Conservation (phyloP, 352 stramenopile species). For the Globisporangium mamillatum region DNA sequence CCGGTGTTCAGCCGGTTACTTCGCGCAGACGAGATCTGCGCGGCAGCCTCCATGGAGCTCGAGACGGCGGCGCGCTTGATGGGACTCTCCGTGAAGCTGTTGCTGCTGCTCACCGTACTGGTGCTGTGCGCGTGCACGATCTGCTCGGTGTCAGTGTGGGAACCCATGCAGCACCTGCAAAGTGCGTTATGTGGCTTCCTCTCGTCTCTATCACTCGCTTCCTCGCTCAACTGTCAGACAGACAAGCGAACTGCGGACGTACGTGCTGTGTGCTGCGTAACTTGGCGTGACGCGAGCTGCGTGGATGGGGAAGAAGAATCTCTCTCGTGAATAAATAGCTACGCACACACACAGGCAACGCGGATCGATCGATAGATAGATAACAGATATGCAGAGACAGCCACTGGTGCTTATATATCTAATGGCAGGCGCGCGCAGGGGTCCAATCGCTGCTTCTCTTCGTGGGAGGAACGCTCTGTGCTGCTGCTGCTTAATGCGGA, state of each 20-base stretch:
- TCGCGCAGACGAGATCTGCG: slow-evolving; percentile 17
- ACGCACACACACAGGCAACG: background rate
- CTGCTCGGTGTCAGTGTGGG: slow-evolving; percentile 13
- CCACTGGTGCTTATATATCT: background rate
- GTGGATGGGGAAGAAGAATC: background rate
- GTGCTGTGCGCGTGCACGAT: slow-evolving; percentile 15
- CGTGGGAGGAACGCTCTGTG: background rate
- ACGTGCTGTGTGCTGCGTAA: background rate
- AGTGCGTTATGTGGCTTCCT: background rate
- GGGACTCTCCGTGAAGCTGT: slow-evolving; percentile 21
- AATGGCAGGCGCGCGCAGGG: background rate
- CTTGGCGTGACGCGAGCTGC: background rate
- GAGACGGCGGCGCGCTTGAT: slow-evolving; percentile 11
- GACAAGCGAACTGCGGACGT: too few species aligned
- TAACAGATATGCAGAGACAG: too few species aligned
- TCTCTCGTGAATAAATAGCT: background rate
- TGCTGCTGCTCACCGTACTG: slow-evolving; percentile 16
- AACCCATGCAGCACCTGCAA: slow-evolving; percentile 13
- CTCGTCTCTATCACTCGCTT: background rate
- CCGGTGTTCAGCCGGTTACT: background rate
- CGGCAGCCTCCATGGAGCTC: slow-evolving; percentile 44
- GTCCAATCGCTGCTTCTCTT: background rate
- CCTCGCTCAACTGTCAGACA: background rate
- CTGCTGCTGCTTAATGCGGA: background rate
- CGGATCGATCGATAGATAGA: too few species aligned